phyloP scores from a whole-genome alignment of 2,329 filamentous ascomycete species.

The Raffaelea albimanens region DNA sequence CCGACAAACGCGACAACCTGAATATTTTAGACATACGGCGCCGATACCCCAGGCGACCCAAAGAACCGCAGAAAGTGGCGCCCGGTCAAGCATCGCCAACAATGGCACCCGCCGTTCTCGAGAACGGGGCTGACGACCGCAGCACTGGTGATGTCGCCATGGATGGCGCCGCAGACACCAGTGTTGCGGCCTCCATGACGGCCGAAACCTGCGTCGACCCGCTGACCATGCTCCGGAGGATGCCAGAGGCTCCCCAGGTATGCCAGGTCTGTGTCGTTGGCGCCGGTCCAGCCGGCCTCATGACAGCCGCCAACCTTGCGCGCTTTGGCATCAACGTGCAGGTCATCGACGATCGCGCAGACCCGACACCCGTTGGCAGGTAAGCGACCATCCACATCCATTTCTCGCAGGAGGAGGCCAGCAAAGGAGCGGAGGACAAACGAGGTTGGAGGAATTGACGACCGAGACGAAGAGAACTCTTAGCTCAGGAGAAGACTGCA shows the following conservation, averaged over 20 bases:
- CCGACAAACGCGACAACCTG: no score
- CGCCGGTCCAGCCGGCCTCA: slow-evolving; percentile 46
- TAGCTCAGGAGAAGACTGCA: no score
- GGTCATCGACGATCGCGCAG: slow-evolving; percentile 48
- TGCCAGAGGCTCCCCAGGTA: slow-evolving; percentile 13
- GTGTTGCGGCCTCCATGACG: slow-evolving; percentile 19
- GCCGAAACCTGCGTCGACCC: slow-evolving; percentile 29
- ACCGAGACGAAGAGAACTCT: background rate
- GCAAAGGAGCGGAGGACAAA: background rate
- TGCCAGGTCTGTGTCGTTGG: slow-evolving; percentile 38
- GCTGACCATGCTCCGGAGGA: slow-evolving; percentile 36
- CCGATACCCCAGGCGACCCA: no score
- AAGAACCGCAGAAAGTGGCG: slow-evolving; percentile 5
- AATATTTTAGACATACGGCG: no score
- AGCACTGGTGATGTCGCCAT: slow-evolving; percentile 18
- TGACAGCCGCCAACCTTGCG: slow-evolving; percentile 34
- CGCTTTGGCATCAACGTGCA: slow-evolving; percentile 48
- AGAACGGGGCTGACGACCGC: slow-evolving; percentile 23
- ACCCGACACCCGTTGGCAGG: slow-evolving; percentile 39
- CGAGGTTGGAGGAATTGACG: background rate
- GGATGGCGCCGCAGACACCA: slow-evolving; percentile 18
- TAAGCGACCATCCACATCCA: no score
- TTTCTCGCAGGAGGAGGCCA: background rate
- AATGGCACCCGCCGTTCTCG: slow-evolving; percentile 28
- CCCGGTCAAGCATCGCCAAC: background rate